A percentile compares a stretch with the other conserved stretches of the same genome.
Conservation (phyloP, 345 rosid species). For the Brassica juncea region DNA sequence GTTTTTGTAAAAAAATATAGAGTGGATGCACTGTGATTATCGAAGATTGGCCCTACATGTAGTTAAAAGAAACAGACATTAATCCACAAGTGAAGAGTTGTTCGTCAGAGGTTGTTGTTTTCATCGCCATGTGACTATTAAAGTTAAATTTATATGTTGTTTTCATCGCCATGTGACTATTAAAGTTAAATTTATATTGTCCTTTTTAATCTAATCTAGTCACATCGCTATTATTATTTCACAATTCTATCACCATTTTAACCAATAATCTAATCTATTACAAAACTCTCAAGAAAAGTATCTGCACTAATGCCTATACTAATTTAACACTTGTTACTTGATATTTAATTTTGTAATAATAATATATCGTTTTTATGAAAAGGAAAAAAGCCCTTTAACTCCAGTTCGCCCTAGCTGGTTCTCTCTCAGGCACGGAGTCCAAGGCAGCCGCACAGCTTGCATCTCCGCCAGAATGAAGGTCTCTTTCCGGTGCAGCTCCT, state of each 20-base stretch:
- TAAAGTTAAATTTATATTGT: slow-evolving; percentile 17
- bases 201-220: slow-evolving; percentile 31
- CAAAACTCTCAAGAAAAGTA: background rate
- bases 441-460: too few relatives aligned
- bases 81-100: slow-evolving; percentile 32
- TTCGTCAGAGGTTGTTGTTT: slow-evolving; percentile 41
- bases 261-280: background rate
- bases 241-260: background rate
- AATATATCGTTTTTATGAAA: too few relatives aligned
- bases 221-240: slow-evolving; percentile 19
- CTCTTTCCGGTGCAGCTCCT: too few relatives aligned
- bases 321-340: slow-evolving; percentile 24
- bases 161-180: slow-evolving; percentile 32
- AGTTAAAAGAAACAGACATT: slow-evolving; percentile 40
- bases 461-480: too few relatives aligned
- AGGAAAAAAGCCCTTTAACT: too few relatives aligned
- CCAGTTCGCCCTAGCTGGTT: too few relatives aligned
- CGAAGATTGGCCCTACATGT: slow-evolving; percentile 41
- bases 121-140: slow-evolving; percentile 34
- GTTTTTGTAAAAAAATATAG: background rate
- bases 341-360: slow-evolving; percentile 16
- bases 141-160: background rate
- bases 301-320: background rate
- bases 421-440: too few relatives aligned
- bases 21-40: slow-evolving; percentile 42